phyloP scores from a whole-genome alignment of 768 basidiomycete genomes.

The Lactarius psammicola region DNA sequence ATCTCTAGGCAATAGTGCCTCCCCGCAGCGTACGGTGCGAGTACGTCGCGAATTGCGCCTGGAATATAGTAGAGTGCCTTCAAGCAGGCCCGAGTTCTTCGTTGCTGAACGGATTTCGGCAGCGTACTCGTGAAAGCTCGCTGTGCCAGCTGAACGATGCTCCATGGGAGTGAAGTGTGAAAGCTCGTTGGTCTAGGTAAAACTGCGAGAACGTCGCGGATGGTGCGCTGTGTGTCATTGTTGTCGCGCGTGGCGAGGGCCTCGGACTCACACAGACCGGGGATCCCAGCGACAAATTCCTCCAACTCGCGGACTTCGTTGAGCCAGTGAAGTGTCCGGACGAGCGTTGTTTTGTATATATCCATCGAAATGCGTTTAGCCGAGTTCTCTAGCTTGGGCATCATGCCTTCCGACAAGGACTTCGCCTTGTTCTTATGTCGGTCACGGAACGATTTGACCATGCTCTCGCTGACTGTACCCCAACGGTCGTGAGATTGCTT shows the following conservation, averaged over 20 bases:
- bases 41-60: background rate
- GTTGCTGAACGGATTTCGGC: background rate
- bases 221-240: too few species aligned
- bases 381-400: too few species aligned
- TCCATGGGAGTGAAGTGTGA: background rate
- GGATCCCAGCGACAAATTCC: too few species aligned
- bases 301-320: too few species aligned
- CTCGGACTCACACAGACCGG: too few species aligned
- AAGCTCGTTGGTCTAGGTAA: slow-evolving; percentile 1
- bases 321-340: background rate
- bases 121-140: background rate
- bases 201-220: background rate
- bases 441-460: too few species aligned
- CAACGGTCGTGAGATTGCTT: too few species aligned
- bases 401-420: too few species aligned
- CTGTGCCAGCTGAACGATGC: background rate
- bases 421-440: too few species aligned
- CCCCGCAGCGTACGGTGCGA: background rate
- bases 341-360: background rate
- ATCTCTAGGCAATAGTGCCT: background rate
- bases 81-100: background rate
- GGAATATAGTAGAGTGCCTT: background rate
- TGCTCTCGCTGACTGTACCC: too few species aligned
- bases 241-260: too few species aligned
- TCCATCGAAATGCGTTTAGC: too few species aligned